Percentiles rank a stretch among this genome's conserved stretches.
phyloP scores from a whole-genome alignment of 306 rosid species.

The Erythrophleum fordii region DNA sequence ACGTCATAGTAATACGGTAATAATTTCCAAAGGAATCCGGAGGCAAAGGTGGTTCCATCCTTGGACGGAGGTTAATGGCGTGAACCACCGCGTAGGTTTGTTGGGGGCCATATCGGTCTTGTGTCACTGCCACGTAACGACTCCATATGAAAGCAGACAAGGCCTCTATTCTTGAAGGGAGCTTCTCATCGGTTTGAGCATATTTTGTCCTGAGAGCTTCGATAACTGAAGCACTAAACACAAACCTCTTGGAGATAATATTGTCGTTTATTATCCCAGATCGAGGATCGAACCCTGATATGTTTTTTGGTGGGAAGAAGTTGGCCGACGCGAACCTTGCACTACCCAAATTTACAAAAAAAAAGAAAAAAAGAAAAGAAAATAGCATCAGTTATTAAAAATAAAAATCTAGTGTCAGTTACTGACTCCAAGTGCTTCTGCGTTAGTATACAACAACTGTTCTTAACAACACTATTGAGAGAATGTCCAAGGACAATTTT shows the following conservation, averaged over 20 bases:
- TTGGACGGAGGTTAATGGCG: slow-evolving; percentile 58
- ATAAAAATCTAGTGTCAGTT: too few species aligned
- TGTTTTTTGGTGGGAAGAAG: slow-evolving; percentile 61
- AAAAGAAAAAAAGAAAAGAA: too few species aligned
- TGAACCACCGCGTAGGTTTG: slow-evolving; percentile 41
- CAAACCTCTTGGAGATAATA: slow-evolving; percentile 54
- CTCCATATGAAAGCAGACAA: slow-evolving; percentile 64
- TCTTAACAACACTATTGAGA: too few species aligned
- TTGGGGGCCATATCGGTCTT: slow-evolving; percentile 1
- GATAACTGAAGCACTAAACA: slow-evolving; percentile 44
- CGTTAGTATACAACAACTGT: too few species aligned
- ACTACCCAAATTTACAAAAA: too few species aligned
- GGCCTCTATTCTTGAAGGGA: slow-evolving; percentile 63
- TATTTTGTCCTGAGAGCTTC: slow-evolving; percentile 51
- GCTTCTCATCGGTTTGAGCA: slow-evolving; percentile 1
- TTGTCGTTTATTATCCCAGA: slow-evolving; percentile 43
- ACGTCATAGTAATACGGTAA: slow-evolving; percentile 33
- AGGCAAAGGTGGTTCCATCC: slow-evolving; percentile 50
- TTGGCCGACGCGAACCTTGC: slow-evolving; percentile 49
- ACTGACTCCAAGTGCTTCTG: too few species aligned
- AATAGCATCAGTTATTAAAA: neutral
- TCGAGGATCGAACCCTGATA: slow-evolving; percentile 40
- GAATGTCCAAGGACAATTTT: too few species aligned
- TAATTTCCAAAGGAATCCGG: slow-evolving; percentile 50
- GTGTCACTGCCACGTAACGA: slow-evolving; percentile 51